Evolutionary conservation across 768 basidiomycete genomes (phyloP).

Genomic region (Suillus subaureus): DNA sequence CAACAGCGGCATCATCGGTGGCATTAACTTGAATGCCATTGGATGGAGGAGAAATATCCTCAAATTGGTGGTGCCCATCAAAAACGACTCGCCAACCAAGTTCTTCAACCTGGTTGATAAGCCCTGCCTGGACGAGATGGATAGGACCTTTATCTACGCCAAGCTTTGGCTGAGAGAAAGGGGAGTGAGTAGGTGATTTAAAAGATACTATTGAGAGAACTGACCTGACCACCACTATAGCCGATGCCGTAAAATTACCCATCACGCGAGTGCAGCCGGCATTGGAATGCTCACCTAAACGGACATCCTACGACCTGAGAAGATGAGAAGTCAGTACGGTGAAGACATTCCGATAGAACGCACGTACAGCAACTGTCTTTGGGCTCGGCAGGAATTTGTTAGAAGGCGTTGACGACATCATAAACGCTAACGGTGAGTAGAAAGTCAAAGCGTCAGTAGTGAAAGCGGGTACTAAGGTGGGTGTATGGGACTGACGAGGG

Average conservation of each 20-base stretch:
- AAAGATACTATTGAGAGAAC: constrained; percentile 8
- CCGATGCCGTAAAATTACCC: constrained; percentile 12
- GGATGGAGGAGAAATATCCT: constrained; percentile 62
- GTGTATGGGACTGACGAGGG: neutral
- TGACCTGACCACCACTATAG: constrained; percentile 35
- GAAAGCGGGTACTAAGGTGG: neutral
- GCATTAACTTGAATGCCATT: neutral
- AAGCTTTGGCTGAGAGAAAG: constrained; percentile 55
- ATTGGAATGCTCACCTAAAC: constrained; percentile 68
- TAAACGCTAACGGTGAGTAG: neutral
- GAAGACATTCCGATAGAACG: neutral
- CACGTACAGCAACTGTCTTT: constrained; percentile 79
- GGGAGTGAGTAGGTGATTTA: constrained; percentile 16
- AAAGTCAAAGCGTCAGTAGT: neutral
- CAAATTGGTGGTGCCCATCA: constrained; percentile 89
- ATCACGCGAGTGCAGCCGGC: neutral
- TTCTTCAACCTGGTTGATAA: constrained; percentile 70
- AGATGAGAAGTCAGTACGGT: constrained; percentile 14
- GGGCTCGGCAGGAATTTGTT: constrained; percentile 50
- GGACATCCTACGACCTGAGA: constrained; percentile 90
- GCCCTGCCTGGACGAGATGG: constrained; percentile 84
- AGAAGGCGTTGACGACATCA: constrained; percentile 3
- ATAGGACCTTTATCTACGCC: constrained; percentile 92
- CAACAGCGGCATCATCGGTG: neutral
- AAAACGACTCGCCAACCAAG: constrained; percentile 92